Evolutionary conservation across 2,329 filamentous ascomycete genomes (phyloP).

Genomic region (Alternaria incomplexa): DNA sequence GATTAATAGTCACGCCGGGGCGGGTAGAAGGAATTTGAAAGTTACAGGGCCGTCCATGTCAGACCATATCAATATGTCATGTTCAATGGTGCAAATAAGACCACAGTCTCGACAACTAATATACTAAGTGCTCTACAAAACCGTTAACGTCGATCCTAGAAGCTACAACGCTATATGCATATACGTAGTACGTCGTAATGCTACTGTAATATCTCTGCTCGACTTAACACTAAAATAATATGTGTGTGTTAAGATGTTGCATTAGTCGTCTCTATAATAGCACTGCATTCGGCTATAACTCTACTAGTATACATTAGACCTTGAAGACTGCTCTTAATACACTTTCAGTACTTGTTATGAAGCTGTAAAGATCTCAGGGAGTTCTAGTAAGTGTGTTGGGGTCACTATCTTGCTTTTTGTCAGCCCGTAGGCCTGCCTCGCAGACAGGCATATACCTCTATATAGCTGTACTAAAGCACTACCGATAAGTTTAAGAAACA

Average conservation of each 20-base stretch:
- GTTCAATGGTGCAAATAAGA: background rate
- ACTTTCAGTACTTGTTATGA: background rate
- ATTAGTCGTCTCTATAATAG: background rate
- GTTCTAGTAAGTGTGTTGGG: background rate
- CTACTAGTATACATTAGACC: background rate
- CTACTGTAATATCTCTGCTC: background rate
- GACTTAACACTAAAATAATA: background rate
- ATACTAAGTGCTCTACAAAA: background rate
- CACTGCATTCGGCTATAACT: background rate
- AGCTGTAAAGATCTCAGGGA: background rate
- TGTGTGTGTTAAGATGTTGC: background rate
- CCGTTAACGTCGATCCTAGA: background rate
- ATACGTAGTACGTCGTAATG: background rate
- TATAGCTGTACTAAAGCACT: background rate
- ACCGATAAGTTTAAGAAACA: background rate
- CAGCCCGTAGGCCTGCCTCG: background rate
- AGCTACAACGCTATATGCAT: background rate
- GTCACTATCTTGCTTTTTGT: background rate
- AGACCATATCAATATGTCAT: background rate
- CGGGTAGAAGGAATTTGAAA: background rate
- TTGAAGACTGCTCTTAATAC: background rate
- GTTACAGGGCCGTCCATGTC: background rate
- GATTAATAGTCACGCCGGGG: background rate
- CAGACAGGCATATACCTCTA: background rate
- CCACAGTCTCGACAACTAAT: background rate